Conservation (phyloP, 208 protist genomes). For the Leishmania tarentolae region DNA sequence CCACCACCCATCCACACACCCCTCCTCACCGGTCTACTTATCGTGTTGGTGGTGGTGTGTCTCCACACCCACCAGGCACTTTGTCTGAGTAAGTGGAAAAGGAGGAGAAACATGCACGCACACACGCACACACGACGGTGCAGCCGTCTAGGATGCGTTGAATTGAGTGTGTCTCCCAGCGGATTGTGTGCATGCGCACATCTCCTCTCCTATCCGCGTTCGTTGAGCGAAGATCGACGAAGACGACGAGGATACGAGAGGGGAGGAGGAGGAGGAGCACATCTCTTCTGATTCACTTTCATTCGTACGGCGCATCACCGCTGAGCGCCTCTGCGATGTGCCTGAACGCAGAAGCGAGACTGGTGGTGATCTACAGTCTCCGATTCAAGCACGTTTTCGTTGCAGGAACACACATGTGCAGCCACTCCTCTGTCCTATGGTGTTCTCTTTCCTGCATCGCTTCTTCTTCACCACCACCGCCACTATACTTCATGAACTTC, state of each 20-base stretch:
- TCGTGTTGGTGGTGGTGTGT: background rate
- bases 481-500: background rate
- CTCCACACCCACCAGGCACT: background rate
- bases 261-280: background rate
- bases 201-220: background rate
- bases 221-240: background rate
- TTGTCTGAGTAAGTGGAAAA: background rate
- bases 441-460: background rate
- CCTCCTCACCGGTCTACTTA: conserved; percentile 1
- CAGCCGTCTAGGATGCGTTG: background rate
- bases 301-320: background rate
- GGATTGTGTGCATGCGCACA: background rate
- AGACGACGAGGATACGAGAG: background rate
- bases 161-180: background rate
- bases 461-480: background rate
- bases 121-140: background rate
- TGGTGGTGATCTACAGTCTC: background rate
- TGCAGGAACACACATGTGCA: too few species aligned
- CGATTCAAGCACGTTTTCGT: background rate
- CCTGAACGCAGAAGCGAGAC: background rate
- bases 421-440: background rate
- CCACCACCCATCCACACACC: background rate
- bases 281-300: background rate
- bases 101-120: background rate
- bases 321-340: background rate